Base-by-base conservation (phyloP, 140 eudicot genomes). In the Cichorium intybus region DNA sequence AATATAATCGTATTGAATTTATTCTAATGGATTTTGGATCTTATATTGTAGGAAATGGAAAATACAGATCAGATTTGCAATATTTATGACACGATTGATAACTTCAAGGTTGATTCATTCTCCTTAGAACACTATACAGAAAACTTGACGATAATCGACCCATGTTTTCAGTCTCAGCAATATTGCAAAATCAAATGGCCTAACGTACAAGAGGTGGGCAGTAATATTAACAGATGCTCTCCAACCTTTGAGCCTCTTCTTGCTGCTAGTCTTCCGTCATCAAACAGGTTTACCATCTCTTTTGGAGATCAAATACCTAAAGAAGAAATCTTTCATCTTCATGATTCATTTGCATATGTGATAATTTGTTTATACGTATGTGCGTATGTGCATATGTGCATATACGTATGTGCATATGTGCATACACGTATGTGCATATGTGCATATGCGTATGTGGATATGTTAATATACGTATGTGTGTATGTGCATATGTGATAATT, bases 231-330 rank as follows among this genome's bases (percentile, higher is more conserved):
- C 45, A 47, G 51, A 37, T 10, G 43, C n/a, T 71, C 64, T 27
- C 24, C 6, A 51, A 39, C 55, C 4, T 57, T 10, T 34, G 77
- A 61, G 22, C 62, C 60, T 7, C 34, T 51, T 74, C 5, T 23
- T 37, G 14, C 64, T 26, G 12, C 62, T n/a, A 26, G 4, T 0
- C 27, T 54, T 67, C 56, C 70, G 2, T 59, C 70, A 21, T 54
- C 75, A 1, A 68, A 60, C 45, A 31, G 71, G 60, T 69, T 62
- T 15, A 69, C 75, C 7, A 75, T 75, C 21, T 41, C 75, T 45
- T 75, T 75, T 12, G 80, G 65, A 28, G 49, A 75, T 53, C 34
- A 7, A 41, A 45, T 43, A n/a, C 61, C 54, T 6, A 75, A 61
- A 63, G 9, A 24, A 0, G 67, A 69, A 7, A 28, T 1, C 45